Evolutionary conservation across 2,329 filamentous ascomycete species (phyloP), one percentile per base, ranked within the genome.

Genomic region (Macrophomina phaseolina): DNA sequence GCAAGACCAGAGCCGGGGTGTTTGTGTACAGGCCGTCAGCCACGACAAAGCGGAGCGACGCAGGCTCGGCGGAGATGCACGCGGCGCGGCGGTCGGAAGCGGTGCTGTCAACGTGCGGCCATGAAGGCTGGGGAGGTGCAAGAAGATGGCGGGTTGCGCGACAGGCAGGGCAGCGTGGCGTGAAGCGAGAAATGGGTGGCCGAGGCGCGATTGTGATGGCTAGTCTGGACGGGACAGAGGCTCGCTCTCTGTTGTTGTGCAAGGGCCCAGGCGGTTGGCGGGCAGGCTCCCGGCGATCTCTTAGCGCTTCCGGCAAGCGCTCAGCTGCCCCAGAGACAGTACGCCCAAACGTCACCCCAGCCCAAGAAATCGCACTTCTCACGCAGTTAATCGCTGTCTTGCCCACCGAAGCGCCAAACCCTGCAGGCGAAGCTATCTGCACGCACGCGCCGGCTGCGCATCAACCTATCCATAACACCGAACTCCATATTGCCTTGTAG

Each of bases 191-290:
- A 49, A n/a, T 38, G 34, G 52, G 42, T 60, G 55, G 55, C 55
- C 55, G 58, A 49, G 58, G 61, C 46, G 61, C 61, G 49, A 32
- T 64, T 64, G 61, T 42, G 48, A 52, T 52, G 61, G 46, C 61
- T 48, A 48, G 49, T 48, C 34, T 63, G 32, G 60, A 38, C 42
- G 36, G 58, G 42, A 61, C 23, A 23, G 23, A 23, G 30, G 58
- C 32, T 45, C 5, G 42, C 12, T 45, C 30, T 62, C 58, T 62
- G 58, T 62, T 62, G 58, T 62, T 62, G 58, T 62, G 58, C 45
- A 61, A 18, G 12, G 42, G 11, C 46, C 51, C 51, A 14, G 23
- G 61, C 49, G 48, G 61, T 64, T 52, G 48, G 61, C 48, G 49
- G 61, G 30, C 48, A 53, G 46, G 61, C 46, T 51, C 30, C 58